These are phyloP conservation scores for Magnaporthales sp. DNA, from an alignment of 2,329 filamentous ascomycete species.

Conservation along the genomic window DNA sequence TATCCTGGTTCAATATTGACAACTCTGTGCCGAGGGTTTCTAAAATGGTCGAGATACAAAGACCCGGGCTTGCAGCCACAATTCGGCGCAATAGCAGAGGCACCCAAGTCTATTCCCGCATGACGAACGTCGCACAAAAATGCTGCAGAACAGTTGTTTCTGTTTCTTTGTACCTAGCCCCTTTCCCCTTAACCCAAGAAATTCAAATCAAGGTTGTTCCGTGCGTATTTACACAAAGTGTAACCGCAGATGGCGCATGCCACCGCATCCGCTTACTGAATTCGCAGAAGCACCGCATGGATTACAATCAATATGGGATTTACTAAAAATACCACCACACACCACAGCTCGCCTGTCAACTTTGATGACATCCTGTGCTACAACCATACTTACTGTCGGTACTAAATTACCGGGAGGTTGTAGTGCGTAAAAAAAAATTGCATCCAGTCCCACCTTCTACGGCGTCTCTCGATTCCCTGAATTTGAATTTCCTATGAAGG, in stretches of 20 bases:
- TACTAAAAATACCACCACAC: background rate
- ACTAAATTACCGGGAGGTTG: background rate
- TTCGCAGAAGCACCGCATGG: background rate
- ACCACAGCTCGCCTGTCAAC: background rate
- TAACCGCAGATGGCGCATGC: background rate
- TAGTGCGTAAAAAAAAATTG: background rate
- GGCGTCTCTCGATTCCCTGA: background rate
- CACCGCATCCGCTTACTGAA: background rate
- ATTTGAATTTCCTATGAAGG: background rate
- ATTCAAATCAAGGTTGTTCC: background rate
- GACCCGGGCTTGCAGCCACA: background rate
- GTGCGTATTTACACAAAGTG: background rate
- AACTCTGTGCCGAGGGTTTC: background rate
- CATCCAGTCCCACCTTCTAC: background rate
- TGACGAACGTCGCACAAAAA: background rate
- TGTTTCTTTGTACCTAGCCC: too few species aligned
- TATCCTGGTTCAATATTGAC: background rate
- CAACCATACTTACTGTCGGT: background rate
- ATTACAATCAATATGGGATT: background rate
- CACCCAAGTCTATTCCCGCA: background rate
- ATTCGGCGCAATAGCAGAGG: background rate
- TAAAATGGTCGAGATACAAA: background rate
- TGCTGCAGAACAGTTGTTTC: background rate
- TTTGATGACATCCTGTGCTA: background rate
- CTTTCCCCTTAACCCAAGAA: background rate